These are phyloP conservation scores for Apophysomyces variabilis DNA, from an alignment of 371 early-diverging fungal genomes.

Conservation along the genomic window DNA sequence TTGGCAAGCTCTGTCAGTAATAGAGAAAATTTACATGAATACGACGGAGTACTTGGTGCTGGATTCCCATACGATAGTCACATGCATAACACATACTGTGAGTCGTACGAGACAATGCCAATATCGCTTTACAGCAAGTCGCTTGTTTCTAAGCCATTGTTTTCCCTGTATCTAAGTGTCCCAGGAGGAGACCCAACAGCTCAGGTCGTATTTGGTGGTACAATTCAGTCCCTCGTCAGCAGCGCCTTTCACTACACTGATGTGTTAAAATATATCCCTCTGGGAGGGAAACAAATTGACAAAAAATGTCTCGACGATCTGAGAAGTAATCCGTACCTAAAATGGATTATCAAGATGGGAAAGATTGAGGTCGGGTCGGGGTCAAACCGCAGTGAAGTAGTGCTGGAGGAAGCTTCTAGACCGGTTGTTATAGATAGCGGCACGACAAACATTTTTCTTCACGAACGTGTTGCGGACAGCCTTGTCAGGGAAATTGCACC, in stretches of 20 bases:
- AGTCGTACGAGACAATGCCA: conserved; percentile 23
- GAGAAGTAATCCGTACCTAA: not conserved
- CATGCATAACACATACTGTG: conserved; percentile 20
- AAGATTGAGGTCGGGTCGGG: not conserved
- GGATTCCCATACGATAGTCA: conserved; percentile 22
- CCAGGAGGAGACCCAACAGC: conserved; percentile 12
- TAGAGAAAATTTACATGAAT: conserved; percentile 12
- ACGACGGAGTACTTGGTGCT: conserved; percentile 33
- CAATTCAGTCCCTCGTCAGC: conserved; percentile 32
- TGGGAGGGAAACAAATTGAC: not conserved
- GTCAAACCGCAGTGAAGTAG: not conserved
- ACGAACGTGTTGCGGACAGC: not conserved
- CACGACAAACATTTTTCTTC: not conserved
- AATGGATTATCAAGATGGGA: not conserved
- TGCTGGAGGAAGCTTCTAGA: not conserved
- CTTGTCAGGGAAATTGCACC: not conserved
- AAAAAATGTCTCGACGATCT: no score
- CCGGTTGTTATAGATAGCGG: not conserved
- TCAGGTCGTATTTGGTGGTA: conserved; percentile 50
- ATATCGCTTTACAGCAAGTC: conserved; percentile 23
- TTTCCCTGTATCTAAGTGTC: conserved; percentile 25
- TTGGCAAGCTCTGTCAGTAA: conserved; percentile 20
- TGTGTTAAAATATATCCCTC: not conserved
- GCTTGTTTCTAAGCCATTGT: conserved; percentile 28
- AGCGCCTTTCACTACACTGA: conserved; percentile 37